Base-by-base conservation (phyloP, 345 rosid genomes). In the Lumnitzera racemosa region DNA sequence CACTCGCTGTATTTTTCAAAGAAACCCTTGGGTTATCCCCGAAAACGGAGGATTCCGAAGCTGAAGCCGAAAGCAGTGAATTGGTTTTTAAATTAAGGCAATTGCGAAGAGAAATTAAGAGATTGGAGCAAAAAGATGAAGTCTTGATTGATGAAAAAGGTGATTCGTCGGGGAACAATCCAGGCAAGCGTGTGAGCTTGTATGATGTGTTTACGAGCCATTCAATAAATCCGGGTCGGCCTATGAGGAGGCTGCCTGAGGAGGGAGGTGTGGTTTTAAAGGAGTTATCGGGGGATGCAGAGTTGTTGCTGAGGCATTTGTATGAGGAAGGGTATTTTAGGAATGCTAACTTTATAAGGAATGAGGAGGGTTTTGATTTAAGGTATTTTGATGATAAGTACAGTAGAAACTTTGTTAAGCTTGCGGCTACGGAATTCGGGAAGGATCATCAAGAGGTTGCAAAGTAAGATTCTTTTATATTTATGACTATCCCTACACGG, bases 401-500 rank as follows among this genome's bases (percentile, higher is more conserved):
- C 73, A 61, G 84, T 49, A 76, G 95, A 64, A 64, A 65, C n/a
- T 88, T 74, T 62, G 69, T 84, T 68, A 80, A 80, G 75, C 78
- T 55, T 67, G 88, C 90, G 0, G 82, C 84, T 0, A 75, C 71
- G 24, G 73, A 57, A 59, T 91, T 84, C 61, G 98, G 86, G 49
- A 66, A 70, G 36, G 90, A 88, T 64, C 81, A 81, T 25, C 95
- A 86, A 72, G 87, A 84, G 58, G 83, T 84, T 52, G 90, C 95
- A 13, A 88, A 81, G 96, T 86, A 58, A 76, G 87, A 70, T 16
- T 12, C 20, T 70, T 58, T 67, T 29, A 10, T 58, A 55, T 3
- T 13, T 15, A 12, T 46, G 20, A n/a, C 31, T 13, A 4, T n/a
- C 27, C 2, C 23, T 6, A 12, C 24, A 50, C 56, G 20, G 49